Evolutionary conservation across 2,329 filamentous ascomycete species (phyloP).

Genomic region (Periconia sp.): DNA sequence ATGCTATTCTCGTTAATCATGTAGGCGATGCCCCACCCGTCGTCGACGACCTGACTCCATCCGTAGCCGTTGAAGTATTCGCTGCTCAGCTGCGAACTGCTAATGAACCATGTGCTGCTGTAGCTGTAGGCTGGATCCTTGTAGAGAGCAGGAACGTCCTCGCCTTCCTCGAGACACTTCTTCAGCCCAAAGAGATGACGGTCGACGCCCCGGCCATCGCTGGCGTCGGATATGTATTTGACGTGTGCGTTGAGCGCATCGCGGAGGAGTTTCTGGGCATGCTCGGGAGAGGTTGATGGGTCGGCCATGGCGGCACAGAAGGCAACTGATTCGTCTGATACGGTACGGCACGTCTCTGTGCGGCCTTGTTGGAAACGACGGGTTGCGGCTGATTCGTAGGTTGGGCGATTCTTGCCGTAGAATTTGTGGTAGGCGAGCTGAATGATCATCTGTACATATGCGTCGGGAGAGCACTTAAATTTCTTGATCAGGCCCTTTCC

Average conservation of each 20-base stretch:
- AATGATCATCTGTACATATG: slow-evolving; percentile 98
- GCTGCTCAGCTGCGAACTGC: slow-evolving; percentile 85
- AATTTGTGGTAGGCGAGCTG: slow-evolving; percentile 98
- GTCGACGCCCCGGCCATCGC: slow-evolving; percentile 92
- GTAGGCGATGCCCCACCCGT: slow-evolving; percentile 95
- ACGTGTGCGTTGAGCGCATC: slow-evolving; percentile 81
- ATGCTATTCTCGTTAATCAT: slow-evolving; percentile 99
- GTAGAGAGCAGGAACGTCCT: slow-evolving; percentile 83
- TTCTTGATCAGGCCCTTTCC: slow-evolving; percentile 99
- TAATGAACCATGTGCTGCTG: slow-evolving; percentile 87
- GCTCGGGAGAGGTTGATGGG: slow-evolving; percentile 65
- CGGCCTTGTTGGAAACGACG: slow-evolving; percentile 95
- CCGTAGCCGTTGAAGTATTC: slow-evolving; percentile 99
- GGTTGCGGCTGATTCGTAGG: slow-evolving; percentile 95
- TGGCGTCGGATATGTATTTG: slow-evolving; percentile 88
- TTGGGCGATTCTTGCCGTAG: slow-evolving; percentile 97
- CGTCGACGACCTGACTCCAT: slow-evolving; percentile 97
- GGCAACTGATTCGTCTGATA: slow-evolving; percentile 88
- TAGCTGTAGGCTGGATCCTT: slow-evolving; percentile 86
- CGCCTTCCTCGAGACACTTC: slow-evolving; percentile 80
- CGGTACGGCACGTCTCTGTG: slow-evolving; percentile 92
- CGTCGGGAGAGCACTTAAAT: slow-evolving; percentile 97
- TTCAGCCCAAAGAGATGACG: slow-evolving; percentile 97
- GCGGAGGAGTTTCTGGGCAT: slow-evolving; percentile 77
- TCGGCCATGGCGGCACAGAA: slow-evolving; percentile 91